These are phyloP conservation scores for Fusarium vanettenii DNA, from an alignment of 2,329 filamentous ascomycete genomes.

Conservation along the genomic window DNA sequence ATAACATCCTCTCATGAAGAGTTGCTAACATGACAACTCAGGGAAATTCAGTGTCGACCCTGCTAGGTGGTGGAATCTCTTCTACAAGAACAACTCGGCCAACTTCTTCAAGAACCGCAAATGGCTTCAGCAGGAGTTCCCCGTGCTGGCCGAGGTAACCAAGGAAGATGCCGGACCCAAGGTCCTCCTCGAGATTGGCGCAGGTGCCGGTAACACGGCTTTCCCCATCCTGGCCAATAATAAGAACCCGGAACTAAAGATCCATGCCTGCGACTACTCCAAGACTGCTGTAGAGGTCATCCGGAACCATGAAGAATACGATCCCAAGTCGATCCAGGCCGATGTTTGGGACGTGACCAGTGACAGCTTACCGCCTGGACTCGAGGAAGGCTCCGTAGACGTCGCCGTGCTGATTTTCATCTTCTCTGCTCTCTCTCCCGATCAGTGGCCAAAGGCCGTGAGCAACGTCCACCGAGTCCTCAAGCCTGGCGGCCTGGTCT, in stretches of 20 bases:
- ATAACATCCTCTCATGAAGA: constrained; percentile 15
- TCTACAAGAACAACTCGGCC: constrained; percentile 96
- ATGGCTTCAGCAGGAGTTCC: constrained; percentile 97
- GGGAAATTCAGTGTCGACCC: constrained; percentile 89
- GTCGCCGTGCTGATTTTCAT: constrained; percentile 97
- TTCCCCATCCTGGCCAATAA: constrained; percentile 91
- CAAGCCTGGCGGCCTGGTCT: constrained; percentile 91
- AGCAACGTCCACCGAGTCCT: constrained; percentile 83
- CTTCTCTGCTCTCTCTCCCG: constrained; percentile 89
- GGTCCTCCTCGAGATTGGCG: constrained; percentile 88
- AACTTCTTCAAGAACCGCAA: constrained; percentile 99
- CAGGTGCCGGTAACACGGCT: constrained; percentile 95
- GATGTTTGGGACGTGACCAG: constrained; percentile 94
- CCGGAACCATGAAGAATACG: constrained; percentile 81
- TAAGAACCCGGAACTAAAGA: constrained; percentile 81
- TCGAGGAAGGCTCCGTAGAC: constrained; percentile 85
- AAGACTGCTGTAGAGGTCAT: constrained; percentile 96
- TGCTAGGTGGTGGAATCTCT: constrained; percentile 97
- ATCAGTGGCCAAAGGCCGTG: constrained; percentile 86
- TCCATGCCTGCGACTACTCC: constrained; percentile 97
- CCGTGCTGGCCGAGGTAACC: constrained; percentile 82
- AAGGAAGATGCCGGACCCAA: constrained; percentile 74
- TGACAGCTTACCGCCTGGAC: constrained; percentile 77
- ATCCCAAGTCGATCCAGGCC: constrained; percentile 78
- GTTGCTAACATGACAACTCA: constrained; percentile 58